Conservation (phyloP, 2,329 filamentous ascomycete species). For the Orbilia ellipsospora region DNA sequence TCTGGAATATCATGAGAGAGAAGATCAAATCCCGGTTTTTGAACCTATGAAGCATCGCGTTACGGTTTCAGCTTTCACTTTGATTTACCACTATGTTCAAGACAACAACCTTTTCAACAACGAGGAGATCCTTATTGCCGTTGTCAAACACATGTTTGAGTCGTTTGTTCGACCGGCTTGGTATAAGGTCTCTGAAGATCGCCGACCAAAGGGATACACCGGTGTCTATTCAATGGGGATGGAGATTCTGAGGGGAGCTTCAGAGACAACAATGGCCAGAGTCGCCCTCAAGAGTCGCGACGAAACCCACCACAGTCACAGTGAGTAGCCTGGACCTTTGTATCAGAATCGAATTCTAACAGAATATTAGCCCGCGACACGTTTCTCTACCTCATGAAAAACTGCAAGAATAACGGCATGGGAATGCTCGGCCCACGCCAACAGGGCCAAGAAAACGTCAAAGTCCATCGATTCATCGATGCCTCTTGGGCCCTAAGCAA, state of each 20-base stretch:
- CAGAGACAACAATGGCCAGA: constrained; percentile 1
- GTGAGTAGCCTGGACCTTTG: constrained; percentile 5
- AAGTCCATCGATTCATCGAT: constrained; percentile 34
- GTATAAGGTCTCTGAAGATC: constrained; percentile 15
- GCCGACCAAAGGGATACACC: constrained; percentile 29
- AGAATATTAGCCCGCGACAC: constrained; percentile 24
- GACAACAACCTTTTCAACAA: constrained; percentile 12
- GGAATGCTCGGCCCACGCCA: constrained; percentile 11
- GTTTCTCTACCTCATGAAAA: constrained; percentile 10
- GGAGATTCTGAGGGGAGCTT: constrained; percentile 17
- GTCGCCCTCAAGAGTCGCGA: constrained; percentile 24
- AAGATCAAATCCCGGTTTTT: constrained; percentile 24
- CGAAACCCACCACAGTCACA: constrained; percentile 3
- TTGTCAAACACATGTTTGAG: constrained; percentile 15
- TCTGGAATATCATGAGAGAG: constrained; percentile 24
- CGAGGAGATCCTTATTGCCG: constrained; percentile 16
- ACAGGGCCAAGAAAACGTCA: background rate
- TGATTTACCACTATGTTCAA: constrained; percentile 28
- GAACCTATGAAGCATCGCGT: constrained; percentile 29
- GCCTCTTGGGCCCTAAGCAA: constrained; percentile 12
- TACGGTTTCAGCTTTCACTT: constrained; percentile 31
- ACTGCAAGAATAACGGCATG: constrained; percentile 14
- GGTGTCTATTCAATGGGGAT: constrained; percentile 38
- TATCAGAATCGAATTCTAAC: background rate
- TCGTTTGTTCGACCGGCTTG: constrained; percentile 12